phyloP scores from a whole-genome alignment of 768 basidiomycete genomes.

The Lactarius quietus region DNA sequence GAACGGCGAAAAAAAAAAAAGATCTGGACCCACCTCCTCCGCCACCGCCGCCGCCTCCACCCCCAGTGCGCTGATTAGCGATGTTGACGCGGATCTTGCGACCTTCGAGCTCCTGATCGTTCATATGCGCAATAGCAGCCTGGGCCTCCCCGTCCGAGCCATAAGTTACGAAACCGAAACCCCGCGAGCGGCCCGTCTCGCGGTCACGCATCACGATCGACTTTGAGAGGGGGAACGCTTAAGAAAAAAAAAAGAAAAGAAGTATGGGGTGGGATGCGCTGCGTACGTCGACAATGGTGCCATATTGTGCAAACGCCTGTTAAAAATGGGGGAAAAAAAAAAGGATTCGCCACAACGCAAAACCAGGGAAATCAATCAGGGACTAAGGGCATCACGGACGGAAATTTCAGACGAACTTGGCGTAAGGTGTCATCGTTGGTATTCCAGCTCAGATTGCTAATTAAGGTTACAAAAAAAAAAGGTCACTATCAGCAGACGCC shows the following conservation, averaged over 20 bases:
- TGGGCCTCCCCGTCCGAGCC: constrained; percentile 60
- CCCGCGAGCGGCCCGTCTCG: constrained; percentile 94
- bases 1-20: neutral
- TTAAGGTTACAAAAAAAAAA: constrained; percentile 42
- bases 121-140: constrained; percentile 67
- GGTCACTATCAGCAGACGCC: constrained; percentile 51
- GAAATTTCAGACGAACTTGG: constrained; percentile 68
- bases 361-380: constrained; percentile 27
- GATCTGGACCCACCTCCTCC: constrained; percentile 36
- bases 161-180: constrained; percentile 95
- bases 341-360: too few relatives aligned
- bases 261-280: too few relatives aligned
- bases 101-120: constrained; percentile 93
- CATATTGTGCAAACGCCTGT: constrained; percentile 81
- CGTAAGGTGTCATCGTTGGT: constrained; percentile 91
- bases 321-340: constrained; percentile 16
- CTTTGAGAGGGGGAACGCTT: too few relatives aligned
- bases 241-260: constrained; percentile 17
- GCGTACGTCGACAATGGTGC: constrained; percentile 88
- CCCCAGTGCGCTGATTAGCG: constrained; percentile 63
- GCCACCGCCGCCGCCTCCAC: constrained; percentile 33
- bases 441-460: constrained; percentile 93
- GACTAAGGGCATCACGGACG: constrained; percentile 27
- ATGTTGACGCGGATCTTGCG: constrained; percentile 86
- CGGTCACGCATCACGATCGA: constrained; percentile 98